These are phyloP conservation scores for Paramecium bursaria DNA, from an alignment of 73 alveolate genomes.

Conservation along the genomic window DNA sequence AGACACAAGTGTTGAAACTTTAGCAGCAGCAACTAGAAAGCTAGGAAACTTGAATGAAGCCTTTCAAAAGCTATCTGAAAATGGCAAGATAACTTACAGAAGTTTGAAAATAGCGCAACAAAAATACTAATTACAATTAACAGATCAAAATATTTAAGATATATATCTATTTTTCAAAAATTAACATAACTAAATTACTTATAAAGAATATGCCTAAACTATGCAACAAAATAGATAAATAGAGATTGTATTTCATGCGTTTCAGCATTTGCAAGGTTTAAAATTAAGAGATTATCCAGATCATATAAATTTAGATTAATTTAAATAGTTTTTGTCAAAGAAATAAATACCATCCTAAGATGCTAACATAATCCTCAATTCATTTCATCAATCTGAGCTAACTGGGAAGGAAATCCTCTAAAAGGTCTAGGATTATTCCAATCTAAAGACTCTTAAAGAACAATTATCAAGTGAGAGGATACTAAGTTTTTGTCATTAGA, in stretches of 20 bases:
- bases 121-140: constrained; percentile 22
- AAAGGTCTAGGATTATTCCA: constrained; percentile 12
- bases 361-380: neutral
- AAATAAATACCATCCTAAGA: neutral
- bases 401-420: constrained; percentile 21
- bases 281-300: constrained; percentile 34
- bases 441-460: constrained; percentile 19
- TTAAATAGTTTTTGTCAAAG: constrained; percentile 7
- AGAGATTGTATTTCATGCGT: constrained; percentile 38
- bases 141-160: neutral
- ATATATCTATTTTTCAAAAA: neutral
- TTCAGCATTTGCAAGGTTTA: neutral
- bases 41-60: constrained; percentile 56
- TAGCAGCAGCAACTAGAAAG: constrained; percentile 1
- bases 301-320: constrained; percentile 18
- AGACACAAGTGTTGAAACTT: neutral
- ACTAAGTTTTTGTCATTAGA: constrained; percentile 26
- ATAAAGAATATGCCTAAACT: constrained; percentile 36
- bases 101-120: constrained; percentile 18
- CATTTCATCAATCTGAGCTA: constrained; percentile 1
- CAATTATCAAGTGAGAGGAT: constrained; percentile 33
- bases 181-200: neutral
- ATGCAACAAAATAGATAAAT: constrained; percentile 26
- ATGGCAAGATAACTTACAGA: constrained; percentile 11
- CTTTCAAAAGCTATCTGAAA: constrained; percentile 20